A percentile compares a stretch with the other conserved stretches of the same genome.
These are phyloP conservation scores for Torulaspora pretoriensis DNA, from an alignment of 1,139 yeast species.

Conservation along the genomic window DNA sequence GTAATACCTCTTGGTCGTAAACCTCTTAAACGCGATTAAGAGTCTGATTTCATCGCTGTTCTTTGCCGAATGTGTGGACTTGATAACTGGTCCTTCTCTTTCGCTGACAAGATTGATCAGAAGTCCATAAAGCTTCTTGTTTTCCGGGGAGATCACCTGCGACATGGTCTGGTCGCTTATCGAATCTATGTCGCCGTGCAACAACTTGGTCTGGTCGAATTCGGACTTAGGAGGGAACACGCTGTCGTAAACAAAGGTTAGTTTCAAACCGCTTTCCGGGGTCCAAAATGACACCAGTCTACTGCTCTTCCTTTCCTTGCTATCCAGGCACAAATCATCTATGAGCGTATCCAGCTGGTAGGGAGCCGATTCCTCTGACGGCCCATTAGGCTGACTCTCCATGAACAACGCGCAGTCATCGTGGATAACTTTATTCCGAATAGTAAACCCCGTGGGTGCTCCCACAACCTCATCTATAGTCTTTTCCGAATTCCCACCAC, in stretches of 20 bases:
- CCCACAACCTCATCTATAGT: constrained; percentile 26
- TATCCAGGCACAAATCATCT: constrained; percentile 71
- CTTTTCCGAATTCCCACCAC: constrained; percentile 8
- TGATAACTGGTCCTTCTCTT: constrained; percentile 91
- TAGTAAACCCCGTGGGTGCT: constrained; percentile 17
- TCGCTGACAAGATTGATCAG: constrained; percentile 65
- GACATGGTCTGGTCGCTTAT: constrained; percentile 79
- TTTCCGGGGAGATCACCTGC: constrained; percentile 74
- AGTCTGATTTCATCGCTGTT: constrained; percentile 78
- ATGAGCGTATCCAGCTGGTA: constrained; percentile 60
- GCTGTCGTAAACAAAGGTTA: constrained; percentile 85
- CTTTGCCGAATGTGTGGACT: constrained; percentile 69
- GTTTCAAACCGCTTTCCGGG: constrained; percentile 56
- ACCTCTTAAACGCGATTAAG: constrained; percentile 82
- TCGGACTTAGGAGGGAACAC: constrained; percentile 42
- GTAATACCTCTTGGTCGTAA: constrained; percentile 80
- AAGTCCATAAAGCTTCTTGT: constrained; percentile 70
- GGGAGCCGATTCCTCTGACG: constrained; percentile 37
- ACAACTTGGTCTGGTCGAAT: constrained; percentile 34
- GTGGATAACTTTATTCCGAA: constrained; percentile 30
- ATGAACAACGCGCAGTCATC: constrained; percentile 90
- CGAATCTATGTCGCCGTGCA: constrained; percentile 47
- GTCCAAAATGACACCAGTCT: constrained; percentile 85
- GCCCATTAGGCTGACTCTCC: constrained; percentile 39
- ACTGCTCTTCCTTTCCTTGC: constrained; percentile 44